These are phyloP conservation scores for Verticillium alfalfae DNA, from an alignment of 2,329 filamentous ascomycete genomes.

Conservation along the genomic window DNA sequence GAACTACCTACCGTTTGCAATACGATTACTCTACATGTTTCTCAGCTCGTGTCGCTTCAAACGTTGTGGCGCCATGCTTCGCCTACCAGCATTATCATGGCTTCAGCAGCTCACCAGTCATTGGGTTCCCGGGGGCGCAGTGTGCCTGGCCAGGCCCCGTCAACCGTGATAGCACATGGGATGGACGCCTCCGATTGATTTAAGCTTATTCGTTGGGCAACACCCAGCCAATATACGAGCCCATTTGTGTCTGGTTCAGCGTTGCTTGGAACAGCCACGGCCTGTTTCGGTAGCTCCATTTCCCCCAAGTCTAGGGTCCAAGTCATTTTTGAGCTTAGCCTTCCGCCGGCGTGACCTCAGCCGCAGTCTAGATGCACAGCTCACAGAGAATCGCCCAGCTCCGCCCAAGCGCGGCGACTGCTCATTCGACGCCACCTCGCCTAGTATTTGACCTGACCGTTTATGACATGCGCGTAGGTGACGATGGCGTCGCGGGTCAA, in stretches of 20 bases:
- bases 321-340: neutral
- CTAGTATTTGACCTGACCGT: neutral
- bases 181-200: neutral
- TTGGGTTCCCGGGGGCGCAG: neutral
- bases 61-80: slow-evolving; percentile 10
- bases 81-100: neutral
- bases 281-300: neutral
- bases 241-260: neutral
- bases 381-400: neutral
- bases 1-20: neutral
- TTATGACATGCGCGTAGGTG: neutral
- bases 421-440: neutral
- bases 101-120: neutral
- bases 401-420: neutral
- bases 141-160: neutral
- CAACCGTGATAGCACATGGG: neutral
- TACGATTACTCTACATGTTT: neutral
- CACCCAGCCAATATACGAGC: neutral
- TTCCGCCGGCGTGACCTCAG: neutral
- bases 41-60: slow-evolving; percentile 11
- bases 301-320: neutral
- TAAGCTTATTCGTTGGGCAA: neutral
- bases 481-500: neutral
- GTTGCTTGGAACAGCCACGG: neutral
- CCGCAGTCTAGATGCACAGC: neutral